These are phyloP conservation scores for Aspergillus novofumigatus DNA, from an alignment of 2,329 filamentous ascomycete genomes.

Conservation along the genomic window DNA sequence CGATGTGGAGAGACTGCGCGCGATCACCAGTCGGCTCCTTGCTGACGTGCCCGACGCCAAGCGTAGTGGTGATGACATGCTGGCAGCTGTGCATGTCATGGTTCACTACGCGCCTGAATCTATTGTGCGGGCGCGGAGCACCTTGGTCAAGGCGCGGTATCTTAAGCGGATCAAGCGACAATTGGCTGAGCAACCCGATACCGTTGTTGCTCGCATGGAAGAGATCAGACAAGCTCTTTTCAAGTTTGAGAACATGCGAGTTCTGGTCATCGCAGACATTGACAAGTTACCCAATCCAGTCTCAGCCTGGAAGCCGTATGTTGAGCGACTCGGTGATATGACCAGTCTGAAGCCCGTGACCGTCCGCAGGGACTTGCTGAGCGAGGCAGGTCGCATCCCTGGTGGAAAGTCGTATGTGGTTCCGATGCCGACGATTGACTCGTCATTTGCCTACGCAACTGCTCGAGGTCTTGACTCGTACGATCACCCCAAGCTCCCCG, in stretches of 20 bases:
- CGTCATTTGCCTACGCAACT: slow-evolving; percentile 77
- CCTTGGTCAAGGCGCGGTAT: slow-evolving; percentile 81
- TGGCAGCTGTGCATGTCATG: slow-evolving; percentile 63
- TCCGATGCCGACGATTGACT: slow-evolving; percentile 88
- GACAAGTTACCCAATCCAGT: slow-evolving; percentile 70
- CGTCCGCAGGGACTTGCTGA: slow-evolving; percentile 67
- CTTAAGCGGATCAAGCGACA: slow-evolving; percentile 80
- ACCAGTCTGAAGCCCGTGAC: slow-evolving; percentile 66
- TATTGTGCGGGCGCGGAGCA: slow-evolving; percentile 70
- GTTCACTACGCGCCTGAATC: slow-evolving; percentile 76
- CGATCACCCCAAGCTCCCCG: slow-evolving; percentile 71
- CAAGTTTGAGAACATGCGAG: slow-evolving; percentile 77
- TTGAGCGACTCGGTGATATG: slow-evolving; percentile 48
- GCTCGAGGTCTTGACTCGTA: slow-evolving; percentile 71
- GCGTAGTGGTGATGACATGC: slow-evolving; percentile 68
- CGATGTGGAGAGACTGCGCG: slow-evolving; percentile 63
- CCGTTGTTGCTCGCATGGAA: slow-evolving; percentile 73
- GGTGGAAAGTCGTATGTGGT: slow-evolving; percentile 75
- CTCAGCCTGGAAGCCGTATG: slow-evolving; percentile 69
- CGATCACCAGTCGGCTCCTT: slow-evolving; percentile 71
- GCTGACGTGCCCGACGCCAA: slow-evolving; percentile 91
- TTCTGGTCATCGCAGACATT: slow-evolving; percentile 79
- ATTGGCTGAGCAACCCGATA: slow-evolving; percentile 69
- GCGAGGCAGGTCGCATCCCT: slow-evolving; percentile 66
- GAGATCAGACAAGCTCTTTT: slow-evolving; percentile 71